Conservation (phyloP, 345 rosid genomes). For the Gossypium stocksii region DNA sequence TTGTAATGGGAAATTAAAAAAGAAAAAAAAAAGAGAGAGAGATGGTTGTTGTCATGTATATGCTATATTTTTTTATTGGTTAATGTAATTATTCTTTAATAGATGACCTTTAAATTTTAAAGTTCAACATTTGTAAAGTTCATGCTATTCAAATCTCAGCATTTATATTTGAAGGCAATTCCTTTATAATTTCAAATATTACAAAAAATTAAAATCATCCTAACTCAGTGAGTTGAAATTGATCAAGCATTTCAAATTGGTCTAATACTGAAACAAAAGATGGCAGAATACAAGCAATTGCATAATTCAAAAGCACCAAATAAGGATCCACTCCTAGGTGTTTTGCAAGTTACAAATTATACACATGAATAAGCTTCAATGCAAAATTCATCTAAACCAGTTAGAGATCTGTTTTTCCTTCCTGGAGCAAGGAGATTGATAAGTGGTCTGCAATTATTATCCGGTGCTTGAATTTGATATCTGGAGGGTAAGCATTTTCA, state of each 20-base stretch:
- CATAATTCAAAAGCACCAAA: conserved; percentile 24
- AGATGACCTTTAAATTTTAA: too few relatives aligned
- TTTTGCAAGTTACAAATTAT: conserved; percentile 21
- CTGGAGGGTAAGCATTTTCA: conserved; percentile 23
- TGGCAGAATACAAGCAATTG: conserved; percentile 15
- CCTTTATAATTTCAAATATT: neutral
- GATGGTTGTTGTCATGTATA: too few relatives aligned
- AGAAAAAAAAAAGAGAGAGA: too few relatives aligned
- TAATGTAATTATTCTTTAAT: too few relatives aligned
- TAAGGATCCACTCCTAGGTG: conserved; percentile 23
- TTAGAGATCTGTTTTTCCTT: conserved; percentile 16
- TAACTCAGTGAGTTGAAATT: neutral
- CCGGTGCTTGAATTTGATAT: conserved; percentile 27
- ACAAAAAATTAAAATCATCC: neutral
- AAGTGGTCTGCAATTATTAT: conserved; percentile 2
- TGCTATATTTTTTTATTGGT: too few relatives aligned
- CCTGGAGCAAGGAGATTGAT: neutral
- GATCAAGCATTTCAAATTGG: neutral
- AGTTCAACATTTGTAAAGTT: neutral
- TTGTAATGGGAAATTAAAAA: too few relatives aligned
- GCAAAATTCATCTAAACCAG: conserved; percentile 29
- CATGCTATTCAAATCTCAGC: neutral
- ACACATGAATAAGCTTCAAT: conserved; percentile 32
- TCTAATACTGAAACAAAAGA: neutral
- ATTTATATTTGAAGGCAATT: neutral